Evolutionary conservation across 106 monocot species (phyloP).

Genomic region (Dendrobium huoshanense): DNA sequence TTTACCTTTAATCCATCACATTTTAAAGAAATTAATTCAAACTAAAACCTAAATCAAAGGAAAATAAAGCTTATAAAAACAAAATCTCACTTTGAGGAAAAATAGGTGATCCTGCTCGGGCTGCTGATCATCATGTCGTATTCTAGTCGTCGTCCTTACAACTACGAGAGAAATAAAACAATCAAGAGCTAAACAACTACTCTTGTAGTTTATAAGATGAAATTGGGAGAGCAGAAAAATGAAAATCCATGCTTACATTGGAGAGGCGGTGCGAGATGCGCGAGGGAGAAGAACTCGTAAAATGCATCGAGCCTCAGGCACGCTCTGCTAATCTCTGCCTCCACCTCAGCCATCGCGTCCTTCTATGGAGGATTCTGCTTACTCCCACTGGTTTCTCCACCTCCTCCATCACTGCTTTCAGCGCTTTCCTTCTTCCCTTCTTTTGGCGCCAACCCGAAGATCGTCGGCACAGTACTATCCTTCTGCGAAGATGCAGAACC

Average conservation of each 20-base stretch:
- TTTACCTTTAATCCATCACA: slow-evolving; percentile 48
- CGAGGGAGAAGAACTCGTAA: slow-evolving; percentile 99
- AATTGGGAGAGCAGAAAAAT: no score
- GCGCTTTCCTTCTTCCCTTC: background rate
- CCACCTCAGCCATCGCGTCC: slow-evolving; percentile 34
- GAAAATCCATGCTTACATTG: no score
- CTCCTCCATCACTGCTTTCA: background rate
- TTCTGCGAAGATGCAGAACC: slow-evolving; percentile 27
- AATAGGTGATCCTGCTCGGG: slow-evolving; percentile 69
- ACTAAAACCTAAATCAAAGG: background rate
- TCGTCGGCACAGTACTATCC: background rate
- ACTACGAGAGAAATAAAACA: no score
- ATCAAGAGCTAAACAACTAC: no score
- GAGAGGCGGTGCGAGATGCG: no score
- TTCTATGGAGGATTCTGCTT: slow-evolving; percentile 22
- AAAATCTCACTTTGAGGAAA: slow-evolving; percentile 60
- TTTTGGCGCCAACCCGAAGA: background rate
- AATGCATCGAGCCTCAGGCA: slow-evolving; percentile 66
- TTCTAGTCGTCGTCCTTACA: no score
- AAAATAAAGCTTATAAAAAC: background rate
- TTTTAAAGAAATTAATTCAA: slow-evolving; percentile 2
- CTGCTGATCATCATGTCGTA: slow-evolving; percentile 52
- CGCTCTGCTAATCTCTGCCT: slow-evolving; percentile 57
- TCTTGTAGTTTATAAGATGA: no score
- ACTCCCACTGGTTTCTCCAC: slow-evolving; percentile 4